phyloP scores from a whole-genome alignment of 202 grass and related monocot species.

The Saccharum hybrid region DNA sequence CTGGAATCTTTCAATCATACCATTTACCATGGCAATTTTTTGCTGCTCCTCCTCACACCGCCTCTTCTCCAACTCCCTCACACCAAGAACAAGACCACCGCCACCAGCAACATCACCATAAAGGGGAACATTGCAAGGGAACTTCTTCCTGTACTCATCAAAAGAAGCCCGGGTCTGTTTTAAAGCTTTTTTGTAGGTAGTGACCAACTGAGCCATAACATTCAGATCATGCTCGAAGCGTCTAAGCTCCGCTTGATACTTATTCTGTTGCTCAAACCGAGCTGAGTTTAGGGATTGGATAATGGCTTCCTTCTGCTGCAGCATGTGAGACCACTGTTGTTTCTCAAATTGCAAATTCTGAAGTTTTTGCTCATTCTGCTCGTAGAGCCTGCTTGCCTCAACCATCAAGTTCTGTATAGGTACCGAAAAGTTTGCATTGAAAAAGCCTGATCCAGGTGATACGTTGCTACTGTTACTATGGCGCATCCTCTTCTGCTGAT shows the following conservation, averaged over 20 bases:
- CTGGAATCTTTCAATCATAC: constrained; percentile 63
- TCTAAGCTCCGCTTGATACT: constrained; percentile 65
- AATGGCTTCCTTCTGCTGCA: constrained; percentile 76
- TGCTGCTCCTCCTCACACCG: constrained; percentile 58
- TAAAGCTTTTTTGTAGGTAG: constrained; percentile 74
- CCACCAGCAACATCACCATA: constrained; percentile 73
- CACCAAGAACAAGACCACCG: constrained; percentile 80
- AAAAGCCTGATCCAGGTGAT: constrained; percentile 50
- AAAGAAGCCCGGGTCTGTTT: constrained; percentile 60
- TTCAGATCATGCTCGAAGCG: constrained; percentile 92
- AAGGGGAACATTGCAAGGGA: constrained; percentile 62
- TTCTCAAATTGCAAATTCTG: constrained; percentile 66
- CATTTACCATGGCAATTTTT: constrained; percentile 39
- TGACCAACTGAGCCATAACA: constrained; percentile 75
- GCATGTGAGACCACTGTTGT: constrained; percentile 53
- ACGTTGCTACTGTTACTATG: constrained; percentile 49
- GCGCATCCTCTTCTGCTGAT: constrained; percentile 72
- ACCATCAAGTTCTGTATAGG: constrained; percentile 50
- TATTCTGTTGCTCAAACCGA: constrained; percentile 75
- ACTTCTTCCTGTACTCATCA: constrained; percentile 79
- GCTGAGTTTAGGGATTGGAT: constrained; percentile 72
- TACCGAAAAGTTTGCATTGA: constrained; percentile 50
- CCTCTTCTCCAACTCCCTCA: constrained; percentile 78
- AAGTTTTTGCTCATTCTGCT: constrained; percentile 67
- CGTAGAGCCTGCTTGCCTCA: constrained; percentile 58